A percentile compares a stretch with the other conserved stretches of the same genome.
Conservation (phyloP, 176 grass and related monocot species). For the Triticum timopheevii region DNA sequence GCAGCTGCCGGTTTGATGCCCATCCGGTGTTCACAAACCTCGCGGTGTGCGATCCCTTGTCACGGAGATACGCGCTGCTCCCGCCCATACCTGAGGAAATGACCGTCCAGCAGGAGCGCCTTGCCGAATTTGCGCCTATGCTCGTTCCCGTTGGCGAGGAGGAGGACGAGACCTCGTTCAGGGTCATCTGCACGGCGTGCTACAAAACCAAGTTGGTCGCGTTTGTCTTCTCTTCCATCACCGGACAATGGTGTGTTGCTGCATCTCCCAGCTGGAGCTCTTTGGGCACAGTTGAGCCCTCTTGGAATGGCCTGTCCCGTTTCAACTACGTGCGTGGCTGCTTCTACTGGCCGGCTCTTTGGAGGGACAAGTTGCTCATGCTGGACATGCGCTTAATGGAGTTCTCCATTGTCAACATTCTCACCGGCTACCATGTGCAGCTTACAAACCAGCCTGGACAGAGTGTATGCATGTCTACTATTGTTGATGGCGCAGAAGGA, state of each 20-base stretch:
- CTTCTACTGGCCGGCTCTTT: background rate
- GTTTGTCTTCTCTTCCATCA: background rate
- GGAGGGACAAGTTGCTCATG: background rate
- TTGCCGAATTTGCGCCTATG: background rate
- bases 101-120: background rate
- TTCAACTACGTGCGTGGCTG: background rate
- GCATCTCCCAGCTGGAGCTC: constrained; percentile 13
- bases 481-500: background rate
- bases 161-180: background rate
- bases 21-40: background rate
- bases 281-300: background rate
- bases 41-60: constrained; percentile 10
- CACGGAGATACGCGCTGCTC: background rate
- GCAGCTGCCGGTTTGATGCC: background rate
- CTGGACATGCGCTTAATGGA: background rate
- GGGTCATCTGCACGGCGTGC: background rate
- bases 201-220: background rate
- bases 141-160: background rate
- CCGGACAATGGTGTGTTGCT: background rate
- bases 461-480: background rate
- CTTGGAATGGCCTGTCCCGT: background rate
- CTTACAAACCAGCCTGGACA: background rate
- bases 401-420: background rate
- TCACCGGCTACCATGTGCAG: background rate
- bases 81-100: background rate